These are phyloP conservation scores for Candolleomyces efflorescens DNA, from an alignment of 768 basidiomycete genomes.

Conservation along the genomic window DNA sequence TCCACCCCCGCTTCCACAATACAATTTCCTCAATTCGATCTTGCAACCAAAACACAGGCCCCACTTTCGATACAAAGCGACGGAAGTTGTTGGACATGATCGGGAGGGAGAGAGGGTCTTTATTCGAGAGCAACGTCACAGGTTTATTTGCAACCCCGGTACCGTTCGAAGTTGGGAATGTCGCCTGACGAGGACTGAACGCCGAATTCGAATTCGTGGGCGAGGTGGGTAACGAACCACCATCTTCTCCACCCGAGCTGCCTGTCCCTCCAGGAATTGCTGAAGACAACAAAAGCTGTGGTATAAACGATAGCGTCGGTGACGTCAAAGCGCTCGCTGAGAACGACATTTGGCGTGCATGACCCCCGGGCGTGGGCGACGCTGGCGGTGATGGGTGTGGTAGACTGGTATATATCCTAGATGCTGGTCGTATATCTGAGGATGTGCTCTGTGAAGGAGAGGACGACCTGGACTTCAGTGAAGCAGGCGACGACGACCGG, in stretches of 20 bases:
- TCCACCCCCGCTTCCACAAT: slow-evolving; percentile 77
- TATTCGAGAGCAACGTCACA: slow-evolving; percentile 42
- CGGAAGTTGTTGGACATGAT: slow-evolving; percentile 78
- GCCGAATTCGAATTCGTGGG: too few species aligned
- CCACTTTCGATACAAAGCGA: slow-evolving; percentile 70
- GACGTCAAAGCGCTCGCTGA: slow-evolving; percentile 20
- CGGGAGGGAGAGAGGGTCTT: slow-evolving; percentile 72
- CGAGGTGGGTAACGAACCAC: too few species aligned
- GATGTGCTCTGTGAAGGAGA: slow-evolving; percentile 11
- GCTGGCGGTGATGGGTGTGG: slow-evolving; percentile 33
- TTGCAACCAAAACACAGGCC: slow-evolving; percentile 86
- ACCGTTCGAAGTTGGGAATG: too few species aligned
- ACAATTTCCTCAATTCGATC: slow-evolving; percentile 84
- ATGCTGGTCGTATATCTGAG: slow-evolving; percentile 30
- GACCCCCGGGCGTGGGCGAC: slow-evolving; percentile 11
- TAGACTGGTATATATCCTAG: slow-evolving; percentile 39
- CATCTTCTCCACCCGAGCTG: background rate
- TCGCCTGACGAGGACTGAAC: background rate
- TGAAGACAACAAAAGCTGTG: slow-evolving; percentile 34
- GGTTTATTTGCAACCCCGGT: too few species aligned
- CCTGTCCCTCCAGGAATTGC: slow-evolving; percentile 17
- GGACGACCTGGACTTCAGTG: background rate
- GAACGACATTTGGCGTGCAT: slow-evolving; percentile 15
- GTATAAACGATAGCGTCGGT: slow-evolving; percentile 30
- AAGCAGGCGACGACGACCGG: slow-evolving; percentile 4